These are phyloP conservation scores for Candida gorgasii DNA, from an alignment of 805 yeast genomes.

Conservation along the genomic window DNA sequence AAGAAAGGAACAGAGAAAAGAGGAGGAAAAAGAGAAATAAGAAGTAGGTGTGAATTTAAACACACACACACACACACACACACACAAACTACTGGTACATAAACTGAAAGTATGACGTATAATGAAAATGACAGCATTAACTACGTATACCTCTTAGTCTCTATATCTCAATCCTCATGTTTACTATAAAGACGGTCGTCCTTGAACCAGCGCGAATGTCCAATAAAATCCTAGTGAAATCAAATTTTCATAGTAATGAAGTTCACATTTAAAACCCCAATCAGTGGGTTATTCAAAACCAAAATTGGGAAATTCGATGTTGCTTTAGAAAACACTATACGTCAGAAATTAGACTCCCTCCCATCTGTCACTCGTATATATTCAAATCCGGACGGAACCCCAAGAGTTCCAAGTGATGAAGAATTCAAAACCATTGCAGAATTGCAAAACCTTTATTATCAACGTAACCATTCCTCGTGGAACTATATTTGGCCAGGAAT, in stretches of 20 bases:
- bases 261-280: conserved; percentile 44
- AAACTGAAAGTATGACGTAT: too few species aligned
- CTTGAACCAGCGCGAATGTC: conserved; percentile 8
- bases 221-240: conserved; percentile 9
- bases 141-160: too few species aligned
- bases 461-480: conserved; percentile 56
- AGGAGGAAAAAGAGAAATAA: conserved; percentile 3
- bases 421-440: conserved; percentile 75
- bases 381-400: conserved; percentile 74
- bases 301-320: conserved; percentile 44
- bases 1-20: conserved; percentile 15
- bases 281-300: conserved; percentile 38
- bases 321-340: conserved; percentile 60
- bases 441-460: conserved; percentile 58
- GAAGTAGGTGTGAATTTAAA: not conserved
- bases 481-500: conserved; percentile 48
- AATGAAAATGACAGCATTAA: too few species aligned
- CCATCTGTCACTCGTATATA: conserved; percentile 68
- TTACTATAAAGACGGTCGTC: not conserved
- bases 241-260: conserved; percentile 24
- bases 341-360: conserved; percentile 58
- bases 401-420: conserved; percentile 65
- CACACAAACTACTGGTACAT: too few species aligned
- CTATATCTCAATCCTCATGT: not conserved
- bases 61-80: too few species aligned